Conservation (phyloP, 257 asterid genomes). For the Solanum okadae region DNA sequence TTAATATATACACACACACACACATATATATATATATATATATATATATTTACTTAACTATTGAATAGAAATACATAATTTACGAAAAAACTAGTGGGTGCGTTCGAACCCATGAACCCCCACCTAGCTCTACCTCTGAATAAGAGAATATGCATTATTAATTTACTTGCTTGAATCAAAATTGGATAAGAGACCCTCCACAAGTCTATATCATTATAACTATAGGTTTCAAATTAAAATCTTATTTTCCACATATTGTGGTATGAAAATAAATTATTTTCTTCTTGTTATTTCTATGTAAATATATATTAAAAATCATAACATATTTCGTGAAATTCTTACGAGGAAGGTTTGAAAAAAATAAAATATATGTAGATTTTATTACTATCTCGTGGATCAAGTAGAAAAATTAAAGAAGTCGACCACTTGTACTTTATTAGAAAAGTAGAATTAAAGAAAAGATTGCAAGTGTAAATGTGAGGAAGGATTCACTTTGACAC, state of each 20-base stretch:
- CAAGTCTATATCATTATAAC: background rate
- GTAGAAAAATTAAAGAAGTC: background rate
- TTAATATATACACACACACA: too few relatives aligned
- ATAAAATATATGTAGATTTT: too few relatives aligned
- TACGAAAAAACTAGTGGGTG: too few relatives aligned
- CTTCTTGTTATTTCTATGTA: background rate
- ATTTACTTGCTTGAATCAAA: background rate
- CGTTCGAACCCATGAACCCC: too few relatives aligned
- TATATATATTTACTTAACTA: too few relatives aligned
- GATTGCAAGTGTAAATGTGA: background rate
- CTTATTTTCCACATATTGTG: background rate
- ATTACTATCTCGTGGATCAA: background rate
- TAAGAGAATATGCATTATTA: background rate
- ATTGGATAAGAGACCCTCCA: background rate
- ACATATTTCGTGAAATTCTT: too few relatives aligned
- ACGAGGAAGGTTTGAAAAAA: too few relatives aligned
- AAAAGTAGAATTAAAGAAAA: background rate
- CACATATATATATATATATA: too few relatives aligned
- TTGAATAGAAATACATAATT: too few relatives aligned
- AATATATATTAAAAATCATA: too few relatives aligned
- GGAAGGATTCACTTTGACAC: conserved; percentile 3
- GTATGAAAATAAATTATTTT: background rate
- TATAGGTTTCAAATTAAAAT: background rate
- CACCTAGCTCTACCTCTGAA: too few relatives aligned
- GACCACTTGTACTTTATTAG: background rate